phyloP scores from a whole-genome alignment of 345 rosid genomes.

The Bretschneidera sinensis region DNA sequence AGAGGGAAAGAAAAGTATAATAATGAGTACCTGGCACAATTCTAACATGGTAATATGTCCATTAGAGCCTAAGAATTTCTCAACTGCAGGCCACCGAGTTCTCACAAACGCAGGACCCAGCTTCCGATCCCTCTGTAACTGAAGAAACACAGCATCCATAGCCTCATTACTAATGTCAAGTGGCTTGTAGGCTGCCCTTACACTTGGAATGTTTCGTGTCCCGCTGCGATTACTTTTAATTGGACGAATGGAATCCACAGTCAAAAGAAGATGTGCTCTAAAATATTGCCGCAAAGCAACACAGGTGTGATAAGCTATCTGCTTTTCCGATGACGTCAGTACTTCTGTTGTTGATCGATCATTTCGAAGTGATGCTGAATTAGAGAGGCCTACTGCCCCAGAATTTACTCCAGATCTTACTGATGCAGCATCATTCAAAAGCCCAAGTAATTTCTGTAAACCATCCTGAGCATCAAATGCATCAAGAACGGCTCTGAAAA shows the following conservation, averaged over 20 bases:
- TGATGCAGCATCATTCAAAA: constrained; percentile 76
- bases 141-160: constrained; percentile 81
- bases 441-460: constrained; percentile 69
- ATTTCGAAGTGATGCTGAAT: constrained; percentile 46
- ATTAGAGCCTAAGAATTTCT: constrained; percentile 59
- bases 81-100: constrained; percentile 82
- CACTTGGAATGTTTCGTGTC: constrained; percentile 60
- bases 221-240: constrained; percentile 68
- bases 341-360: constrained; percentile 84
- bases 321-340: constrained; percentile 89
- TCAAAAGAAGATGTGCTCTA: constrained; percentile 90
- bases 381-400: constrained; percentile 39
- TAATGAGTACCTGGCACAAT: constrained; percentile 74
- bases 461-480: constrained; percentile 94
- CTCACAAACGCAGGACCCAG: constrained; percentile 89
- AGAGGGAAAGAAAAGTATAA: constrained; percentile 11
- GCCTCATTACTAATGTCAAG: constrained; percentile 97
- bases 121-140: constrained; percentile 94
- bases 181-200: constrained; percentile 91
- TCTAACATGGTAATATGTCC: constrained; percentile 94
- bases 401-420: constrained; percentile 90
- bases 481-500: constrained; percentile 93
- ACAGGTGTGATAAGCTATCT: constrained; percentile 90
- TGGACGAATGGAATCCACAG: constrained; percentile 89
- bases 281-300: constrained; percentile 95